A percentile compares a stretch with the other conserved stretches of the same genome.
Evolutionary conservation across 2,329 filamentous ascomycete species (phyloP).

Genomic region (Penicillium griseofulvum): DNA sequence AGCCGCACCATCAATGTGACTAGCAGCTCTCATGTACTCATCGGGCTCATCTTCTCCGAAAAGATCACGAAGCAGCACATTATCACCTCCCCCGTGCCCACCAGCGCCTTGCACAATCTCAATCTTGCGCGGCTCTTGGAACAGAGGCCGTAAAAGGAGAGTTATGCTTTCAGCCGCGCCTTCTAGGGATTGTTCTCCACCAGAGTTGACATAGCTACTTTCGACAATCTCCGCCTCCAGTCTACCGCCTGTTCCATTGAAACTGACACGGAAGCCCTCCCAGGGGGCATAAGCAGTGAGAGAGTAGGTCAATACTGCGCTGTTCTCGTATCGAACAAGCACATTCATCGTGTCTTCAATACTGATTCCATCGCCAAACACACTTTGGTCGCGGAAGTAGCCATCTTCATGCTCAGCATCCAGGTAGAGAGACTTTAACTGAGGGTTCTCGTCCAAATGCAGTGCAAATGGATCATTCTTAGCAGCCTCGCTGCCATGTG

Average conservation of each 20-base stretch:
- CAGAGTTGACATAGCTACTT: slow-evolving; percentile 55
- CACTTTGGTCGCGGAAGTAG: slow-evolving; percentile 61
- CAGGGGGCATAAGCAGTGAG: slow-evolving; percentile 58
- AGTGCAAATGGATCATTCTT: slow-evolving; percentile 59
- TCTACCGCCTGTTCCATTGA: slow-evolving; percentile 54
- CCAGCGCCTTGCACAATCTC: slow-evolving; percentile 52
- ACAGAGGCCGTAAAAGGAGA: slow-evolving; percentile 51
- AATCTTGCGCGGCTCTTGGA: slow-evolving; percentile 57
- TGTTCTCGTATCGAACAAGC: slow-evolving; percentile 57
- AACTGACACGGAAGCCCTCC: slow-evolving; percentile 30
- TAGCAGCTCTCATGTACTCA: slow-evolving; percentile 55
- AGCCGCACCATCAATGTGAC: slow-evolving; percentile 58
- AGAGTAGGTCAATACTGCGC: slow-evolving; percentile 59
- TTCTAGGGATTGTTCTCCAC: slow-evolving; percentile 53
- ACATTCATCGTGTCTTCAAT: slow-evolving; percentile 65
- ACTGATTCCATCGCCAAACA: slow-evolving; percentile 62
- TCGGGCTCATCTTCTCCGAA: slow-evolving; percentile 51
- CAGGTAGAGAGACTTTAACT: slow-evolving; percentile 59
- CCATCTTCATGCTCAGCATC: slow-evolving; percentile 63
- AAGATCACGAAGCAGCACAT: slow-evolving; percentile 56
- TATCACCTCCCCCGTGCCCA: slow-evolving; percentile 61
- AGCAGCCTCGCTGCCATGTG: slow-evolving; percentile 52
- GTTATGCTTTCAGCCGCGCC: slow-evolving; percentile 26
- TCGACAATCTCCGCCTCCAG: slow-evolving; percentile 63
- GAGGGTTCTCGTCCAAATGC: slow-evolving; percentile 52